Evolutionary conservation across 2,329 filamentous ascomycete species (phyloP).

Genomic region (Epichloe elymi): DNA sequence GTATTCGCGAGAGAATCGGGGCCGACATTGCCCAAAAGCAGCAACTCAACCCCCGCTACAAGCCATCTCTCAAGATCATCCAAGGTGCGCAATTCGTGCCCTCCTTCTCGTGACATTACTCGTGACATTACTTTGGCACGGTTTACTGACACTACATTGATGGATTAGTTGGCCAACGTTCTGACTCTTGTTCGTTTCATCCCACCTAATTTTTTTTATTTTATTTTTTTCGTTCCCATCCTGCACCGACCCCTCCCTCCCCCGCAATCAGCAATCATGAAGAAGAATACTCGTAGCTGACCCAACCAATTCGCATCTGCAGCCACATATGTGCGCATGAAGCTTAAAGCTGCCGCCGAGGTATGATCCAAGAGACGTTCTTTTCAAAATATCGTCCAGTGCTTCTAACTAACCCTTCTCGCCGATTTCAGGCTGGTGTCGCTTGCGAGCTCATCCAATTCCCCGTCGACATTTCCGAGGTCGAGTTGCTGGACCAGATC

Average conservation of each 20-base stretch:
- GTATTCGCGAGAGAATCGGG: conserved; percentile 71
- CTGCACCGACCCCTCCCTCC: conserved; percentile 3
- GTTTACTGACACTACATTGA: conserved; percentile 11
- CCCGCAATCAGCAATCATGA: background rate
- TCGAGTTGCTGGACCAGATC: conserved; percentile 76
- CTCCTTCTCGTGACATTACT: conserved; percentile 3
- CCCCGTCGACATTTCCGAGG: conserved; percentile 66
- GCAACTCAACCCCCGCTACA: conserved; percentile 71
- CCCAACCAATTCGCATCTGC: conserved; percentile 15
- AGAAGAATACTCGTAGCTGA: background rate
- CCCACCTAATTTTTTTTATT: background rate
- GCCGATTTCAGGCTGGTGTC: conserved; percentile 61
- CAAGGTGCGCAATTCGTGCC: conserved; percentile 51
- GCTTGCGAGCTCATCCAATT: conserved; percentile 76
- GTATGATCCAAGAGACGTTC: conserved; percentile 29
- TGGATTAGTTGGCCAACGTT: conserved; percentile 67
- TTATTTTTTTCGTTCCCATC: background rate
- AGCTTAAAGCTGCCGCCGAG: conserved; percentile 91
- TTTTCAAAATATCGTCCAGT: background rate
- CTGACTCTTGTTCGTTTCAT: conserved; percentile 60
- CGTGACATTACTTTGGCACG: conserved; percentile 4
- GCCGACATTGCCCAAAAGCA: conserved; percentile 72
- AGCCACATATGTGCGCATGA: conserved; percentile 99
- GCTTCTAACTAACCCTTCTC: background rate
- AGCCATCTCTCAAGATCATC: conserved; percentile 83